Conservation (phyloP, 352 stramenopile genomes). For the Phytophthora sp. region DNA sequence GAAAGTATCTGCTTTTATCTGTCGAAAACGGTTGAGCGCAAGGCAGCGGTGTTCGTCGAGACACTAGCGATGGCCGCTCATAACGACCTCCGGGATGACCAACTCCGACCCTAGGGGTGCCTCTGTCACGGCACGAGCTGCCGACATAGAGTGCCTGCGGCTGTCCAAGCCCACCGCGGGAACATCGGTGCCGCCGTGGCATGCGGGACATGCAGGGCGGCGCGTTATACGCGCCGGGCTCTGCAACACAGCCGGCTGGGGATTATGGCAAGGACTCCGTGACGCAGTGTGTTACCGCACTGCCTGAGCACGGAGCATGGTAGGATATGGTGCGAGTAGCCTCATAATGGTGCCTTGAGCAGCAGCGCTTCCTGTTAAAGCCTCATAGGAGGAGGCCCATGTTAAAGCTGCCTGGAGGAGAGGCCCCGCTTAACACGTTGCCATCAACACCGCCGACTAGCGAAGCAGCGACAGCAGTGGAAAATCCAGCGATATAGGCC, state of each 20-base stretch:
- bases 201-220: too few species aligned
- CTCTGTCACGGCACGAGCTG: slow-evolving; percentile 1
- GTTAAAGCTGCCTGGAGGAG: not conserved
- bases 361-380: too few species aligned
- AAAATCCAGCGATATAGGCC: slow-evolving; percentile 24
- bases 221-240: not conserved
- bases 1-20: too few species aligned
- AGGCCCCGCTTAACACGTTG: too few species aligned
- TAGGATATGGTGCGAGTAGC: too few species aligned
- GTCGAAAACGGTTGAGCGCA: too few species aligned
- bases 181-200: not conserved
- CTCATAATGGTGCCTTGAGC: too few species aligned
- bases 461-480: slow-evolving; percentile 9
- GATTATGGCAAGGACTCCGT: too few species aligned
- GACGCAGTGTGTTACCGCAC: too few species aligned
- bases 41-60: too few species aligned
- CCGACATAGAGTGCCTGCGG: slow-evolving; percentile 14
- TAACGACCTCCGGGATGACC: not conserved
- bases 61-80: not conserved
- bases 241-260: not conserved
- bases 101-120: not conserved
- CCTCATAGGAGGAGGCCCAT: too few species aligned
- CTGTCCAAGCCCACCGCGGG: slow-evolving; percentile 8
- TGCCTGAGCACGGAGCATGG: too few species aligned
- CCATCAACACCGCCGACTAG: slow-evolving; percentile 1